Evolutionary conservation across 164 flowering plant species (phyloP), one percentile per base, ranked within the genome.

Genomic region (Magnolia changhungtana): DNA sequence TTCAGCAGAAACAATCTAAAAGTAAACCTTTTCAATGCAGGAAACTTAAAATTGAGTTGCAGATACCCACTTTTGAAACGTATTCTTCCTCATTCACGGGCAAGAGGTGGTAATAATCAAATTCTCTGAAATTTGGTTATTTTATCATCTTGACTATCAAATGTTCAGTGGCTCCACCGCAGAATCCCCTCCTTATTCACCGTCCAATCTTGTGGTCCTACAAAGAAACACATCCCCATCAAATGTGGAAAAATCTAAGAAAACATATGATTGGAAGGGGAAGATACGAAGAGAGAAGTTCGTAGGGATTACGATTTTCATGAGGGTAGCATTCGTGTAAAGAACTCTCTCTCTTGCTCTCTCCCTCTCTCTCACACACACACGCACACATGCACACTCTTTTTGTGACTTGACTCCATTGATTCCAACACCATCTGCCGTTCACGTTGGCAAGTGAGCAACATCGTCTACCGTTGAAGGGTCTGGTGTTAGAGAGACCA

Each of bases 271-370:
- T 16, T 55, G 18, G 61, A 55, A 55, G 18, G 61, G 61, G 61
- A 55, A 8, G 45, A 37, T 37, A 37, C 7, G 45, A 55, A 55
- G 61, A 55, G 61, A 55, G 18, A 11, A 55, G 61, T 11, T 55
- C 3, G 18, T 11, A 16, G 61, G 61, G 18, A 11, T 55, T 11
- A 11, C 18, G 61, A 11, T 16, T 55, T 55, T 55, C 18, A 11
- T 55, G 61, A 55, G 61, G 61, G 61, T 11, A 37, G 45, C 45
- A 37, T 37, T 4, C 4, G 18, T 24, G 63, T n/a, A 31, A 14
- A 20, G 24, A 52, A 83, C 97, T 84, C 80, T 92, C 97, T 96
- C 79, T 93, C 80, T 85, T 86, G 92, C 55, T 93, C 81, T 72
- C 37, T 73, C 69, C 81, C 98, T 27, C 45, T 37, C 45, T 4